A percentile compares a stretch with the other conserved stretches of the same genome.
Conservation (phyloP, 306 rosid genomes). For the Abrus precatorius region DNA sequence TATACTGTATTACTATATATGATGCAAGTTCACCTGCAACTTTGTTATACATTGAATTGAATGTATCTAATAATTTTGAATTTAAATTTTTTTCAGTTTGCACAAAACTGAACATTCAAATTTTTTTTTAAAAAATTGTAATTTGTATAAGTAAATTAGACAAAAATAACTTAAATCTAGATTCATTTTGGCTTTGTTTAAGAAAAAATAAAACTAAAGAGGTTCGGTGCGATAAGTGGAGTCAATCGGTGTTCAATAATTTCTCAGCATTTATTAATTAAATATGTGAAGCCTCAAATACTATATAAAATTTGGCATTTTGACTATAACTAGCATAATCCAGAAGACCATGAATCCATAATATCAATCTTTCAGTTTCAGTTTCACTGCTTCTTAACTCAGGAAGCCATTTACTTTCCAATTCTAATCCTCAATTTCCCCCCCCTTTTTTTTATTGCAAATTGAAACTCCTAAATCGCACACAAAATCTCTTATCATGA, state of each 20-base stretch:
- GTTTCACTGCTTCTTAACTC: conserved; percentile 2
- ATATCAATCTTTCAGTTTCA: conserved; percentile 1
- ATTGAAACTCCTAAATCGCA: background rate
- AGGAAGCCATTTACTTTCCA: background rate
- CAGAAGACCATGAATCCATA: background rate
- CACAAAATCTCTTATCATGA: background rate
- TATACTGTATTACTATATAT: background rate
- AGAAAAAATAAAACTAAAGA: too few relatives aligned
- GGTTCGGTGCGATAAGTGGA: too few relatives aligned
- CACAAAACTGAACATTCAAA: too few relatives aligned
- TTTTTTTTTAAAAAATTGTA: too few relatives aligned
- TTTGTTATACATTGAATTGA: background rate
- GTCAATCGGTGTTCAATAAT: background rate
- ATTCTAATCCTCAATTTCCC: background rate
- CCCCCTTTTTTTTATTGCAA: background rate
- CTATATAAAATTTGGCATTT: background rate
- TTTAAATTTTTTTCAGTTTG: too few relatives aligned
- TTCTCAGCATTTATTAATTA: background rate
- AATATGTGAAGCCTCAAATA: background rate
- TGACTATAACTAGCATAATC: background rate
- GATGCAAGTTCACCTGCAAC: background rate
- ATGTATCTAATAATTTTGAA: too few relatives aligned
- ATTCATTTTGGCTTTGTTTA: too few relatives aligned
- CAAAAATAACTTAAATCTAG: too few relatives aligned
- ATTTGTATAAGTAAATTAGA: too few relatives aligned